phyloP scores from a whole-genome alignment of 2,329 filamentous ascomycete genomes.

The Ceratocystis harringtonii region DNA sequence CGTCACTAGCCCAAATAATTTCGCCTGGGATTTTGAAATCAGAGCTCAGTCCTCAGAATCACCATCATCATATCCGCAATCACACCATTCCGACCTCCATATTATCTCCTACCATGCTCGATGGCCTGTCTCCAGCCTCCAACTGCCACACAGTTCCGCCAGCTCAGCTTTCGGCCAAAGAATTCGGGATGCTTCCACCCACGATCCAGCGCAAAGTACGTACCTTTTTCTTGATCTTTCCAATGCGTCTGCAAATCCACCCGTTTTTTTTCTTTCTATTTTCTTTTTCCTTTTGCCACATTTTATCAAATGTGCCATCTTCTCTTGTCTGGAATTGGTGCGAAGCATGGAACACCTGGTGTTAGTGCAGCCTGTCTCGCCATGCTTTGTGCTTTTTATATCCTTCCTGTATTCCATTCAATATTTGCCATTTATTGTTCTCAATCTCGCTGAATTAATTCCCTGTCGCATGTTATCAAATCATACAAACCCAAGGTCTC shows the following conservation, averaged over 20 bases:
- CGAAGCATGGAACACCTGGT: background rate
- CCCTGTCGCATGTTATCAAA: background rate
- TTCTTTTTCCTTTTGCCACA: background rate
- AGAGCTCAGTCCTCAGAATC: background rate
- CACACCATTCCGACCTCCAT: conserved; percentile 12
- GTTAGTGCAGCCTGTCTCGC: background rate
- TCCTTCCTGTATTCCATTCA: background rate
- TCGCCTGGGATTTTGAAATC: background rate
- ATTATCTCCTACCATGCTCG: conserved; percentile 7
- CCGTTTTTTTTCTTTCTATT: background rate
- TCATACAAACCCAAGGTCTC: background rate
- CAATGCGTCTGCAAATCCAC: background rate
- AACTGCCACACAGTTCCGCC: conserved; percentile 1
- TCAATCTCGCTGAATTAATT: background rate
- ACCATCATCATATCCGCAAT: conserved; percentile 1
- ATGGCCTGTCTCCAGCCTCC: conserved; percentile 3
- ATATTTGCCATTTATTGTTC: background rate
- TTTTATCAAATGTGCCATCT: background rate
- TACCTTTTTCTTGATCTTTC: conserved; percentile 2
- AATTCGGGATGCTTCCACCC: conserved; percentile 17
- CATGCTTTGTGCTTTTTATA: background rate
- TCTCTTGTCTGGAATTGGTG: background rate
- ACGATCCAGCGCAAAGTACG: conserved; percentile 20
- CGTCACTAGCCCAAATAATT: conserved; percentile 2
- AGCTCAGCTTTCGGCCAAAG: conserved; percentile 14